Conservation (phyloP, 371 early-diverging fungal genomes). For the Rhizopus stolonifer region DNA sequence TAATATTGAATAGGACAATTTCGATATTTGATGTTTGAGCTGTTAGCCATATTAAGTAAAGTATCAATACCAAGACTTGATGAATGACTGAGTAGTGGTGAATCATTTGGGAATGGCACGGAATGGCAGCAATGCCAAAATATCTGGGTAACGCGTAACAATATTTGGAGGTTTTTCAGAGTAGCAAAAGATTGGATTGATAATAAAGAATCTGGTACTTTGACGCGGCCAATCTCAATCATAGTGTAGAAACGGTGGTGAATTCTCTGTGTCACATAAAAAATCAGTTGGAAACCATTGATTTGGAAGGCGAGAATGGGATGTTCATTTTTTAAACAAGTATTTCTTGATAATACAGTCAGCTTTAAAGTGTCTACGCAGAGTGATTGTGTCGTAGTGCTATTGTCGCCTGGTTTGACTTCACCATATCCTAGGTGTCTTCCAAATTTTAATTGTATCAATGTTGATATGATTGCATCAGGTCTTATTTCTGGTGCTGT, state of each 20-base stretch:
- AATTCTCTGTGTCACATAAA: constrained; percentile 20
- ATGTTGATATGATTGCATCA: constrained; percentile 20
- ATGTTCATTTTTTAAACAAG: constrained; percentile 17
- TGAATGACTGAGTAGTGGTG: constrained; percentile 10
- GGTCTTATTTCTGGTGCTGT: constrained; percentile 11
- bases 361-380: constrained; percentile 19
- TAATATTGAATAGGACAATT: constrained; percentile 17
- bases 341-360: constrained; percentile 19
- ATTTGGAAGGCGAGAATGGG: constrained; percentile 16
- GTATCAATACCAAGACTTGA: constrained; percentile 17
- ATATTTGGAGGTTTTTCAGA: constrained; percentile 15
- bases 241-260: constrained; percentile 14
- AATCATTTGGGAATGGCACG: constrained; percentile 14
- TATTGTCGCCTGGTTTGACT: constrained; percentile 18
- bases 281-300: constrained; percentile 15
- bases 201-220: constrained; percentile 15
- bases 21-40: constrained; percentile 16
- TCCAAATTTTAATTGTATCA: constrained; percentile 12
- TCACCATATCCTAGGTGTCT: constrained; percentile 16
- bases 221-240: constrained; percentile 19
- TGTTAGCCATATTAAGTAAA: constrained; percentile 19
- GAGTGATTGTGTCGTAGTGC: constrained; percentile 9
- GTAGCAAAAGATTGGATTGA: constrained; percentile 15
- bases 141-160: constrained; percentile 7
- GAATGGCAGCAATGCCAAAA: constrained; percentile 15